These are phyloP conservation scores for Hericium rajendrae DNA, from an alignment of 768 basidiomycete species.

Conservation along the genomic window DNA sequence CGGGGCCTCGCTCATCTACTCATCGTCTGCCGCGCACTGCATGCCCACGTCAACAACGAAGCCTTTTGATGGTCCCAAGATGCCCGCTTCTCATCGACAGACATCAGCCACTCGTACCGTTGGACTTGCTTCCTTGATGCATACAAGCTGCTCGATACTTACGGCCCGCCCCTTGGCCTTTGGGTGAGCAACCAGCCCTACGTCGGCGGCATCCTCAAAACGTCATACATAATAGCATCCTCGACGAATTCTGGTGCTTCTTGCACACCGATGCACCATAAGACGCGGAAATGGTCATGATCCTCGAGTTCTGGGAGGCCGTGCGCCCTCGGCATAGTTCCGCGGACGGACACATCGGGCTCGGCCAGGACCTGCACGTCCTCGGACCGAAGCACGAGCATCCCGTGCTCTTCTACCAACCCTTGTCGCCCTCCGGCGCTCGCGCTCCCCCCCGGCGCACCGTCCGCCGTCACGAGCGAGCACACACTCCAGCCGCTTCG, in stretches of 20 bases:
- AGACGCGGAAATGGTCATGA: too few relatives aligned
- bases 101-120: not conserved
- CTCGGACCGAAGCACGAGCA: not conserved
- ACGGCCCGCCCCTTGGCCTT: not conserved
- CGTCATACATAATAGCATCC: not conserved
- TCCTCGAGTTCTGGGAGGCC: not conserved
- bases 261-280: not conserved
- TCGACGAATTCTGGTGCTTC: not conserved
- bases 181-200: not conserved
- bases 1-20: not conserved
- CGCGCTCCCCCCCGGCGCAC: not conserved
- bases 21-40: not conserved
- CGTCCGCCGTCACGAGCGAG: not conserved
- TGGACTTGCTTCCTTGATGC: not conserved
- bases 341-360: not conserved
- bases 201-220: not conserved
- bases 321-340: not conserved
- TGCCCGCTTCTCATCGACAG: not conserved
- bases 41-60: not conserved
- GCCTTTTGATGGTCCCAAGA: not conserved
- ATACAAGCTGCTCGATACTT: not conserved
- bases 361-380: too few relatives aligned
- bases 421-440: not conserved
- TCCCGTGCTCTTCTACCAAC: not conserved
- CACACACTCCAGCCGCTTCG: not conserved